These are phyloP conservation scores for Pulveroboletus sp. DNA, from an alignment of 768 basidiomycete genomes.

Conservation along the genomic window DNA sequence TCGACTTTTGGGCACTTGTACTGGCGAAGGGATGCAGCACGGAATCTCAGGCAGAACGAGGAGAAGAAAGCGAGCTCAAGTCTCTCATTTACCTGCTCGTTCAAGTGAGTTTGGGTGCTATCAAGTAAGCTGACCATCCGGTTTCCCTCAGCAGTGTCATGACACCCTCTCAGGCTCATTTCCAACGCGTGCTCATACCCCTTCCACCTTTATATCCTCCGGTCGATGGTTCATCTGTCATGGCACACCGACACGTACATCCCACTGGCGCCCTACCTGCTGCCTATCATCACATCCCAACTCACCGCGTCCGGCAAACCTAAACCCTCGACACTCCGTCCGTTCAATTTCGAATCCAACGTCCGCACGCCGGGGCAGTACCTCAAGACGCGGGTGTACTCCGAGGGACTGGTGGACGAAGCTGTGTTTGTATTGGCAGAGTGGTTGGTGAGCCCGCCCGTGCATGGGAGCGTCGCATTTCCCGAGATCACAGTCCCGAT, in stretches of 20 bases:
- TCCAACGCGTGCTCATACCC: slow-evolving; percentile 91
- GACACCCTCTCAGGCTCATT: slow-evolving; percentile 58
- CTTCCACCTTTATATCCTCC: slow-evolving; percentile 87
- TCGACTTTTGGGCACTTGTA: slow-evolving; percentile 95
- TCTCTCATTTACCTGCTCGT: slow-evolving; percentile 94
- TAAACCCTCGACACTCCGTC: slow-evolving; percentile 81
- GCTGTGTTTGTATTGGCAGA: slow-evolving; percentile 72
- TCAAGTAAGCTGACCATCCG: slow-evolving; percentile 62
- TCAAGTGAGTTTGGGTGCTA: slow-evolving; percentile 89
- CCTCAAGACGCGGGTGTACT: slow-evolving; percentile 80
- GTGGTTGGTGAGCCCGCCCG: slow-evolving; percentile 65
- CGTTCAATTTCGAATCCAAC: slow-evolving; percentile 82
- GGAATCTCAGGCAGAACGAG: slow-evolving; percentile 46
- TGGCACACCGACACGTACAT: slow-evolving; percentile 82
- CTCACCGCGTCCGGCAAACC: slow-evolving; percentile 65
- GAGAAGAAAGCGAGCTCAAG: slow-evolving; percentile 71
- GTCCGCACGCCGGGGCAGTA: slow-evolving; percentile 89
- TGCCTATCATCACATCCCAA: slow-evolving; percentile 79
- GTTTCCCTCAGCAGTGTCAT: neutral
- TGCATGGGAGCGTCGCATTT: slow-evolving; percentile 87
- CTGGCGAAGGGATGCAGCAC: slow-evolving; percentile 76
- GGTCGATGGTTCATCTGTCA: slow-evolving; percentile 82
- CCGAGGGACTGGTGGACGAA: slow-evolving; percentile 82
- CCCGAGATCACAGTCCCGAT: slow-evolving; percentile 88
- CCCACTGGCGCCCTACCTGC: slow-evolving; percentile 80